phyloP scores from a whole-genome alignment of 2,329 filamentous ascomycete species.

The Cercospora sojina region DNA sequence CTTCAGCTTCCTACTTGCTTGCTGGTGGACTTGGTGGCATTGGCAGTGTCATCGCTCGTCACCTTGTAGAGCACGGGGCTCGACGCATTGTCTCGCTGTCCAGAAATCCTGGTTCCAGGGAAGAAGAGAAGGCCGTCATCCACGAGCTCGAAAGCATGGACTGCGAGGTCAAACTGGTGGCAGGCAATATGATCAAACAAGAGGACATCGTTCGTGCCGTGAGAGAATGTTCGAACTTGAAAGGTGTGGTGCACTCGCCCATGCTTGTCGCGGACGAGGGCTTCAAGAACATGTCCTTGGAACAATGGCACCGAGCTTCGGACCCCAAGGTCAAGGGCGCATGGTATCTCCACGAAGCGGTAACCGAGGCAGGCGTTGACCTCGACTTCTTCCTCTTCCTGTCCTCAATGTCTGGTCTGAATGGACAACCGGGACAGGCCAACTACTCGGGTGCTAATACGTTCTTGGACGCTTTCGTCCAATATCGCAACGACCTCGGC shows the following conservation, averaged over 20 bases:
- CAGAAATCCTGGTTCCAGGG: background rate
- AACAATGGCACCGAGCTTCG: constrained; percentile 3
- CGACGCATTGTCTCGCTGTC: background rate
- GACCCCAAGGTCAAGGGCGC: constrained; percentile 15
- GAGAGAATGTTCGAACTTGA: background rate
- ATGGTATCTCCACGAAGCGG: background rate
- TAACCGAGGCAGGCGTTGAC: background rate
- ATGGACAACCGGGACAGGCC: background rate
- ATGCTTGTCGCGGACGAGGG: constrained; percentile 16
- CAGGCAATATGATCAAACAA: background rate
- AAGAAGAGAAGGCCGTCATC: background rate
- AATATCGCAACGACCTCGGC: background rate
- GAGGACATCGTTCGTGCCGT: background rate
- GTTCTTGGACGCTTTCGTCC: background rate
- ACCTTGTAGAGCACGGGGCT: background rate
- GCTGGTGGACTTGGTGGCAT: background rate
- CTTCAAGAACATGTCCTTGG: constrained; percentile 13
- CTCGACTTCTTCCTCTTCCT: background rate
- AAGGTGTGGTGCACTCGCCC: constrained; percentile 15
- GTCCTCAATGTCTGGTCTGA: background rate
- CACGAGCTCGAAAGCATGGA: background rate
- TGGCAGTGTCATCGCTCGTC: background rate
- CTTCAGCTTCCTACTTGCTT: background rate
- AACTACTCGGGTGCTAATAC: background rate
- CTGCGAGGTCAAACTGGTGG: background rate